Percentiles rank a stretch among this genome's conserved stretches.
phyloP scores from a whole-genome alignment of 768 basidiomycete species.

The Amanita rubescens region DNA sequence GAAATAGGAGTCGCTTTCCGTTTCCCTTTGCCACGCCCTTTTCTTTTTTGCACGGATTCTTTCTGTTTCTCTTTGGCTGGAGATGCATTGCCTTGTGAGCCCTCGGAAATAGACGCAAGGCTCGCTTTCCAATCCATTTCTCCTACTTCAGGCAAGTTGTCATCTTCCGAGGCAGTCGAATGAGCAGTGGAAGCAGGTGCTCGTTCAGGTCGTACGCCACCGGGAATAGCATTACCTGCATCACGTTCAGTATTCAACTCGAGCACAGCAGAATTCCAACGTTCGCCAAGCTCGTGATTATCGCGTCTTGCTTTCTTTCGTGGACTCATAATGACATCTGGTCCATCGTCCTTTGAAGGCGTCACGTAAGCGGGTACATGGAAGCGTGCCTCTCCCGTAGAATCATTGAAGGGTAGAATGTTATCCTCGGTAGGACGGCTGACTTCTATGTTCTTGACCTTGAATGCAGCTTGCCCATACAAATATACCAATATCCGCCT shows the following conservation, averaged over 20 bases:
- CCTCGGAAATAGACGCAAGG: slow-evolving; percentile 3
- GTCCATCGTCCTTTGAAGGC: not conserved
- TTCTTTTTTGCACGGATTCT: slow-evolving; percentile 11
- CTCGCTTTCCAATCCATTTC: slow-evolving; percentile 4
- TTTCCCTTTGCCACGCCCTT: slow-evolving; percentile 18
- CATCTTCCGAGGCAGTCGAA: not conserved
- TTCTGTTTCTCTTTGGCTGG: slow-evolving; percentile 2
- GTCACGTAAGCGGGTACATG: slow-evolving; percentile 22
- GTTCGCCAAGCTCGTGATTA: not conserved
- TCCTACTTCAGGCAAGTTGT: slow-evolving; percentile 7
- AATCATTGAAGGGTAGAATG: slow-evolving; percentile 30
- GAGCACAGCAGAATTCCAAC: not conserved
- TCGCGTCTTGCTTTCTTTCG: slow-evolving; percentile 6
- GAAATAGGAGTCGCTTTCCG: slow-evolving; percentile 10
- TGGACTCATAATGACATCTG: not conserved
- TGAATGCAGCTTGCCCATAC: slow-evolving; percentile 3
- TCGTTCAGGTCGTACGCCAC: not conserved
- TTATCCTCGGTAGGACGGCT: slow-evolving; percentile 29
- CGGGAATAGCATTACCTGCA: not conserved
- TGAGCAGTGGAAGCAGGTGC: not conserved
- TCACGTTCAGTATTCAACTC: not conserved
- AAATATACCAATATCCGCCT: not conserved
- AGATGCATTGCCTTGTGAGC: not conserved
- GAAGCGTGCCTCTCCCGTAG: slow-evolving; percentile 30
- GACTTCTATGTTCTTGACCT: slow-evolving; percentile 24